These are phyloP conservation scores for Austroboletus niveus DNA, from an alignment of 1,284 basidiomycete genomes.

Conservation along the genomic window DNA sequence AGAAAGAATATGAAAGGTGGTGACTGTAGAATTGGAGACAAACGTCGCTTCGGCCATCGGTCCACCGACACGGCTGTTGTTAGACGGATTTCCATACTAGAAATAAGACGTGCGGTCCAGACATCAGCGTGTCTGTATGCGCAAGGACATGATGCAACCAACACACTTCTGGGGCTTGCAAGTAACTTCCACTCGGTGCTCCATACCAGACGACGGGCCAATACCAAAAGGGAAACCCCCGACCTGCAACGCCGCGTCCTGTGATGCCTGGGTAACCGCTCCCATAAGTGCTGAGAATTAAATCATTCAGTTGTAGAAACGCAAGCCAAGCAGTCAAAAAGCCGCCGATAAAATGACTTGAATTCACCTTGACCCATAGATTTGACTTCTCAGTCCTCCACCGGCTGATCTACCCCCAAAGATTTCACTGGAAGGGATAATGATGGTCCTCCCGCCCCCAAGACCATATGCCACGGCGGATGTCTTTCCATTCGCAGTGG, in stretches of 20 bases:
- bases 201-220: constrained; percentile 36
- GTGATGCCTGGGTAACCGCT: constrained; percentile 39
- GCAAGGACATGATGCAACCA: not conserved
- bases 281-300: constrained; percentile 32
- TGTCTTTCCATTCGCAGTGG: constrained; percentile 25
- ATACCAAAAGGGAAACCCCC: constrained; percentile 38
- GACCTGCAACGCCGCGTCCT: constrained; percentile 28
- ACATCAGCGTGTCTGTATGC: not conserved
- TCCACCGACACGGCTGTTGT: constrained; percentile 59
- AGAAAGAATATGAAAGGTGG: constrained; percentile 52
- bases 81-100: constrained; percentile 55
- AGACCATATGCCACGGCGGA: constrained; percentile 36
- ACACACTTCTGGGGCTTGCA: constrained; percentile 23
- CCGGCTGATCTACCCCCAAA: constrained; percentile 44
- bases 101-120: not conserved
- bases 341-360: not conserved
- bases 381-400: constrained; percentile 38
- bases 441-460: constrained; percentile 35
- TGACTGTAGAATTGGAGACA: constrained; percentile 35
- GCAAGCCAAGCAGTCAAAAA: not conserved
- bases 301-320: not conserved
- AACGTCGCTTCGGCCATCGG: constrained; percentile 50
- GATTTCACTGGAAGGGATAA: constrained; percentile 40
- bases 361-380: constrained; percentile 42
- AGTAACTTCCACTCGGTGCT: constrained; percentile 7